Evolutionary conservation across 164 flowering plant species (phyloP), one percentile per base, ranked within the genome.

Genomic region (Vitis labrusca): DNA sequence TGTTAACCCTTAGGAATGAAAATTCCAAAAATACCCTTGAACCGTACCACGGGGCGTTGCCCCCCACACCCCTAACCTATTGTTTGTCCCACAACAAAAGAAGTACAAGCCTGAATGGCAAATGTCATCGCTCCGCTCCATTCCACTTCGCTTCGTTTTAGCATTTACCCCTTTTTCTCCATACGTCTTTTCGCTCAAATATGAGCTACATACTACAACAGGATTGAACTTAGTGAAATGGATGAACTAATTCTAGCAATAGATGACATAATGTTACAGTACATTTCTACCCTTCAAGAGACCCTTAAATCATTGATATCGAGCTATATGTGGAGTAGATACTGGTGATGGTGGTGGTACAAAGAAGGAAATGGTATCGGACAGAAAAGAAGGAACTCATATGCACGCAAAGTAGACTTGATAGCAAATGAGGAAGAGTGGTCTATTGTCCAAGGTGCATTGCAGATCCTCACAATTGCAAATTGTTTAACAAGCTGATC

Each of bases 371-470:
- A 65, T 66, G n/a, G 90, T 95, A 51, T 50, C 71, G 47, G 99
- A 93, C 15, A 91, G 76, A 78, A 90, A 84, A 76, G 98, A 88
- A 50, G 88, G 85, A 70, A 58, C 72, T 59, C 85, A 85, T 64
- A 64, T 71, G 55, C 86, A 53, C 90, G 88, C 37, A 91, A 79
- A 81, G 77, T 65, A 52, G 98, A 93, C 66, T 73, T 77, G 65
- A 72, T 79, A 10, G 90, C 98, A 16, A 96, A 86, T 81, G 99
- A 96, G 82, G 98, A 96, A 78, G 99, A 96, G 73, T 96, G 98
- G 99, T 88, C 99, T 61, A 89, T 93, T 78, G 99, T 96, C 55
- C 99, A 96, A 81, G 97, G 98, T 61, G 97, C 99, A 73, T 70
- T 96, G 79, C 99, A 96, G 80, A 91, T 93, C 61, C 94, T 96